Evolutionary conservation across 805 yeast genomes (phyloP), one percentile per base, ranked within the genome.

Genomic region (Wickerhamiella kazuoi): DNA sequence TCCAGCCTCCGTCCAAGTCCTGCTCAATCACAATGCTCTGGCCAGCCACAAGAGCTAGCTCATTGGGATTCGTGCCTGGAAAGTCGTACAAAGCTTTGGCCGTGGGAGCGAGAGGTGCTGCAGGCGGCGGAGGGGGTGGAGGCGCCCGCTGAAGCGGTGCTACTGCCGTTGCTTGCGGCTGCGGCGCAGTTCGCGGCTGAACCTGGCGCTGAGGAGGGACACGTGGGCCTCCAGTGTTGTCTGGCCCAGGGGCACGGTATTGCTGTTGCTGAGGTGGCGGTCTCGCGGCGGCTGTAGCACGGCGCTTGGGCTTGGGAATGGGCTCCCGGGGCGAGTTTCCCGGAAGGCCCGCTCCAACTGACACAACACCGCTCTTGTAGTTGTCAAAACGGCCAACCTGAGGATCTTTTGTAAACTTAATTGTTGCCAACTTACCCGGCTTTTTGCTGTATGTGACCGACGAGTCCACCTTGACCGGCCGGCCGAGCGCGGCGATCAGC

Each of bases 1-100:
- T 87, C 99, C 99, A 90, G 15, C 95, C 94, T 45, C 81, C 86
- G 35, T 76, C 74, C 41, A 78, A 81, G 46, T 78, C 74, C 52
- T 71, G 76, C 2, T 75, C 62, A 26, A 90, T 72, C 44, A 73
- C 73, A 29, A 87, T 74, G 35, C 82, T 63, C 34, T 80, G 79
- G 43, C 80, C 94, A 50, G 78, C 79, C 4, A 67, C 60, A 30
- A 87, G 65, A 5, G 95, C 83, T 43, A 86, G 64, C 50, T 76
- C 84, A 7, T 90, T 76, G 1, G 93, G 76, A 15, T 87, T 90
- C 1, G 84, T 71, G 5, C 95, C 96, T 17, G 76, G 79, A 58
- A 80, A 87, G 49, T 84, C 95, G 54, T 79, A 87, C 30, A 82
- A 72, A 0, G 93, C 97, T 50, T 74, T 75, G 56, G 66, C 90